A percentile compares a stretch with the other conserved stretches of the same genome.
These are phyloP conservation scores for Centaurea solstitialis DNA, from an alignment of 129 eudicot species.

Conservation along the genomic window DNA sequence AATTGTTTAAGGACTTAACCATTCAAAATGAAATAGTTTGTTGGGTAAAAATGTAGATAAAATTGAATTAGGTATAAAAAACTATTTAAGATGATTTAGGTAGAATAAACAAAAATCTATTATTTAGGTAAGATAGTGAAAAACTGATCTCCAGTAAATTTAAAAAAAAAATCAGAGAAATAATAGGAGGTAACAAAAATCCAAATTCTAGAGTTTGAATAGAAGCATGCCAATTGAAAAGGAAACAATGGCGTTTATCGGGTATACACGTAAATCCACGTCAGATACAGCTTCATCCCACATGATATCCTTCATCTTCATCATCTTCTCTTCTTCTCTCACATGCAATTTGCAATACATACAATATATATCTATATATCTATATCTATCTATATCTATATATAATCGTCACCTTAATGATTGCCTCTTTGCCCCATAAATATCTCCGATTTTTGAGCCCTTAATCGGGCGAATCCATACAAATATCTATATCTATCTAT, in stretches of 20 bases:
- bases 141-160: too few species aligned
- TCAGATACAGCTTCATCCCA: slow-evolving; percentile 68
- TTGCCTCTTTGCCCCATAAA: slow-evolving; percentile 20
- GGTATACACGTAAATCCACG: slow-evolving; percentile 43
- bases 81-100: too few species aligned
- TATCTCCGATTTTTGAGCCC: neutral
- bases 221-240: slow-evolving; percentile 2
- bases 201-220: slow-evolving; percentile 13
- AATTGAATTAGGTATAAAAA: too few species aligned
- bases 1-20: too few species aligned
- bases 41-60: too few species aligned
- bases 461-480: neutral
- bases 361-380: neutral
- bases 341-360: neutral
- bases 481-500: neutral
- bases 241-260: slow-evolving; percentile 17
- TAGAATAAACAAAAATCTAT: too few species aligned
- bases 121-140: too few species aligned
- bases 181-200: slow-evolving; percentile 19
- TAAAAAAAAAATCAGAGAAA: neutral
- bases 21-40: too few species aligned
- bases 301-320: slow-evolving; percentile 35
- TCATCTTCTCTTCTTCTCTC: neutral
- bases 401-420: slow-evolving; percentile 14
- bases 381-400: neutral